Base-by-base conservation (phyloP, 2,329 filamentous ascomycete genomes). In the Albophoma yamanashiensis region DNA sequence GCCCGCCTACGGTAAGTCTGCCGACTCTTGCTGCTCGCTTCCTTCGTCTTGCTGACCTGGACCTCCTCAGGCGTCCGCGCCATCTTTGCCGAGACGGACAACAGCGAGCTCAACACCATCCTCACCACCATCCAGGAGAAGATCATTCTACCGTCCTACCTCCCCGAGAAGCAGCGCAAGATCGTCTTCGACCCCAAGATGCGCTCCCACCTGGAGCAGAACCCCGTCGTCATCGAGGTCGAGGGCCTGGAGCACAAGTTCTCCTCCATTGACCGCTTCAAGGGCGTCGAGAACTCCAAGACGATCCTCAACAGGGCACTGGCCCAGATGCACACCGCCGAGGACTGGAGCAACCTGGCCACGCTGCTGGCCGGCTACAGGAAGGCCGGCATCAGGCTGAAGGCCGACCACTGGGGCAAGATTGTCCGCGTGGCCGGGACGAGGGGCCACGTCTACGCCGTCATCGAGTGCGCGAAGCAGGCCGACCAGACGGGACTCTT, bases 111-210 rank as follows among this genome's bases (percentile, higher is more conserved):
- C 62, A 79, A 87, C 69, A 61, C 70, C 15, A 67, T 79, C 39
- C 79, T 89, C 62, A 69, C 72, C 47, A 71, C 67, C 27, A 78
- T 88, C 68, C 83, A 85, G 64, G 73, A 78, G 55, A 81, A 81
- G 65, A 78, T 86, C 70, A 81, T 89, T 69, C 73, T 89, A 50
- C 85, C 85, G n/a, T 73, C 78, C 39, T 82, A 85, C 68, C 81
- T 89, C 36, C 76, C 79, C 27, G 60, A 69, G 36, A 71, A 74
- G 57, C 81, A 88, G 72, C 80, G 77, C 65, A 75, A 79, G 64
- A 76, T 81, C 61, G 72, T 89, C 65, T 80, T 78, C 73, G 73
- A 76, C 61, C 63, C 68, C 17, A 78, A 76, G 62, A 75, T 78
- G 70, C 73, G 76, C 64, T 72, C 78, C 63, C 71, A 71, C 61